Evolutionary conservation across 371 early-diverging fungal genomes (phyloP).

Genomic region (Rhizopus sp.): DNA sequence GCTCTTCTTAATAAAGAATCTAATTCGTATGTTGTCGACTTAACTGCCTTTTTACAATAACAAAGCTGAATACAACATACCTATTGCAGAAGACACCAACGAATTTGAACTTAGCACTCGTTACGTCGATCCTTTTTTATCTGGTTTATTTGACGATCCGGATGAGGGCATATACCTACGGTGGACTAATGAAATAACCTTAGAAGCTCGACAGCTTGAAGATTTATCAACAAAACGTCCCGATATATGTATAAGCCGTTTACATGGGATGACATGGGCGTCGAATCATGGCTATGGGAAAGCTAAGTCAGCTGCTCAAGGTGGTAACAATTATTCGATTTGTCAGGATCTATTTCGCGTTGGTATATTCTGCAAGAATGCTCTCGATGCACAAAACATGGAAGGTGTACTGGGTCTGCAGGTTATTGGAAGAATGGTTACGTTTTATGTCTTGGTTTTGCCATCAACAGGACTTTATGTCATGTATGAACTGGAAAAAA

Average conservation of each 20-base stretch:
- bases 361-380: conserved; percentile 28
- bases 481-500: conserved; percentile 16
- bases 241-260: conserved; percentile 10
- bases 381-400: conserved; percentile 27
- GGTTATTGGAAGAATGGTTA: conserved; percentile 16
- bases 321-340: conserved; percentile 18
- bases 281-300: conserved; percentile 19
- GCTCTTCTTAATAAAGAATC: too few relatives aligned
- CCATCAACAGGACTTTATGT: conserved; percentile 20
- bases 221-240: conserved; percentile 10
- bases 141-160: conserved; percentile 17
- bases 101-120: conserved; percentile 16
- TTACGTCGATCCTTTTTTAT: conserved; percentile 17
- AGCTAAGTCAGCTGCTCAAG: conserved; percentile 16
- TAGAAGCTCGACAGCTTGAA: conserved; percentile 14
- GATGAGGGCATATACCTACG: conserved; percentile 14
- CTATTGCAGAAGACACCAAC: conserved; percentile 9
- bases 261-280: conserved; percentile 6
- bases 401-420: conserved; percentile 18
- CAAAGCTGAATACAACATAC: too few relatives aligned
- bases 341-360: conserved; percentile 26
- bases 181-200: conserved; percentile 15
- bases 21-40: too few relatives aligned
- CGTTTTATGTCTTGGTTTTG: conserved; percentile 25
- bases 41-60: too few relatives aligned